Percentiles rank a stretch among this genome's conserved stretches.
phyloP scores from a whole-genome alignment of 2,329 filamentous ascomycete species.

The Blumeria hordei region DNA sequence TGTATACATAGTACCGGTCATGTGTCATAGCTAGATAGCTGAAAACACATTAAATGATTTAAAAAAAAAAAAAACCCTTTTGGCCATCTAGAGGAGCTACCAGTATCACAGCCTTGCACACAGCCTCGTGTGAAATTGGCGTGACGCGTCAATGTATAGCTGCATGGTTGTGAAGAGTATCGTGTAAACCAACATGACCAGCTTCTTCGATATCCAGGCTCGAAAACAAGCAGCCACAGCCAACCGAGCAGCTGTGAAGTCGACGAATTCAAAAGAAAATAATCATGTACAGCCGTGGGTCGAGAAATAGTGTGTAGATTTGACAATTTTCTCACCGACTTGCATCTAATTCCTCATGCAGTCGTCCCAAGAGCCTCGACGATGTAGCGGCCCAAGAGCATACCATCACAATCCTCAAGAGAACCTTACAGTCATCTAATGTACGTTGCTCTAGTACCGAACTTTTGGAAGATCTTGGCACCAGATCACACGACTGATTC shows the following conservation, averaged over 20 bases:
- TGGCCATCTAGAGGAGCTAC: no score
- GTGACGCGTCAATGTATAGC: no score
- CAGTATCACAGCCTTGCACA: no score
- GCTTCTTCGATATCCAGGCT: slow-evolving; percentile 90
- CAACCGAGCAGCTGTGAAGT: slow-evolving; percentile 39
- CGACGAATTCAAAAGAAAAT: slow-evolving; percentile 35
- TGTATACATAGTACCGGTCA: no score
- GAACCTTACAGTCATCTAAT: slow-evolving; percentile 86
- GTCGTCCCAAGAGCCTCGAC: slow-evolving; percentile 75
- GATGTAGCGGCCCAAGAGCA: slow-evolving; percentile 97
- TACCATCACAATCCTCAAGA: slow-evolving; percentile 74
- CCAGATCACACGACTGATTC: neutral
- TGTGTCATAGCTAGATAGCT: no score
- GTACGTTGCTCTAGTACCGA: slow-evolving; percentile 20
- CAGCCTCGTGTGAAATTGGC: no score
- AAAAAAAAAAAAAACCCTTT: no score
- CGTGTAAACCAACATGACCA: slow-evolving; percentile 35
- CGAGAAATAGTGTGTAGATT: slow-evolving; percentile 66
- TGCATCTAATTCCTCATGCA: slow-evolving; percentile 19
- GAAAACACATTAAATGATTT: no score
- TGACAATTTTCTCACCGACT: neutral
- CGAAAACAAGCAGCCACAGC: slow-evolving; percentile 53
- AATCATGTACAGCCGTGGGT: slow-evolving; percentile 76
- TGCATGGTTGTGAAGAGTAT: no score
- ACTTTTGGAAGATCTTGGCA: neutral